These are phyloP conservation scores for Leccinum rimulosum DNA, from an alignment of 768 basidiomycete species.

Conservation along the genomic window DNA sequence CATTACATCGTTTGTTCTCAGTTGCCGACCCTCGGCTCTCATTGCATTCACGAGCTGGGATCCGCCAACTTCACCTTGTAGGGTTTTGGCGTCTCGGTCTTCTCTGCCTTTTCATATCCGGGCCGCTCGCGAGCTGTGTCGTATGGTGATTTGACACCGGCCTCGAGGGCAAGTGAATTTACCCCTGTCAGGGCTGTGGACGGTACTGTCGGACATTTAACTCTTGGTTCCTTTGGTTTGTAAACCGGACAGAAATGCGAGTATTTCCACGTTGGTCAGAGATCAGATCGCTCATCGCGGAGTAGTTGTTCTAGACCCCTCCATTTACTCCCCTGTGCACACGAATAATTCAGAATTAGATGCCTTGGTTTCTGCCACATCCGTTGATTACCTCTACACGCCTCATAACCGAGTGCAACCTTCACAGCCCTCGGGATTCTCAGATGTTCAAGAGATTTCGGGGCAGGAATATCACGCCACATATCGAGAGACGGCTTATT, in stretches of 20 bases:
- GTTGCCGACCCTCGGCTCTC: background rate
- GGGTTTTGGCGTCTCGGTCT: background rate
- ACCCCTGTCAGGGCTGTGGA: slow-evolving; percentile 8
- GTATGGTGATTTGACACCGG: slow-evolving; percentile 4
- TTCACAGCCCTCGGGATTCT: slow-evolving; percentile 7
- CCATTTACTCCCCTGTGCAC: background rate
- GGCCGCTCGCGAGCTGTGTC: background rate
- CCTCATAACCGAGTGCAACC: background rate
- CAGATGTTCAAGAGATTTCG: slow-evolving; percentile 8
- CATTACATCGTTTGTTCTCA: background rate
- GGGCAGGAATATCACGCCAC: slow-evolving; percentile 8
- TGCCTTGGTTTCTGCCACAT: background rate
- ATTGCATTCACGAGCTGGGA: slow-evolving; percentile 1
- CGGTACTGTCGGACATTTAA: slow-evolving; percentile 4
- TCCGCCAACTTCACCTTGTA: background rate
- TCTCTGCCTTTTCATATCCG: slow-evolving; percentile 9
- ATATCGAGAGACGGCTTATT: slow-evolving; percentile 12
- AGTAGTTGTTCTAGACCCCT: slow-evolving; percentile 4
- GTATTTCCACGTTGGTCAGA: background rate
- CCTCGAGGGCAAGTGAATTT: slow-evolving; percentile 5
- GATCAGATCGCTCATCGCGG: slow-evolving; percentile 9
- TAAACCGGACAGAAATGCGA: background rate
- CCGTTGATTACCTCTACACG: slow-evolving; percentile 1
- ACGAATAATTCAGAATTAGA: background rate
- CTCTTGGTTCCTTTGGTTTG: background rate